Base-by-base conservation (phyloP, 2,329 filamentous ascomycete genomes). In the Penicillium occitanis region DNA sequence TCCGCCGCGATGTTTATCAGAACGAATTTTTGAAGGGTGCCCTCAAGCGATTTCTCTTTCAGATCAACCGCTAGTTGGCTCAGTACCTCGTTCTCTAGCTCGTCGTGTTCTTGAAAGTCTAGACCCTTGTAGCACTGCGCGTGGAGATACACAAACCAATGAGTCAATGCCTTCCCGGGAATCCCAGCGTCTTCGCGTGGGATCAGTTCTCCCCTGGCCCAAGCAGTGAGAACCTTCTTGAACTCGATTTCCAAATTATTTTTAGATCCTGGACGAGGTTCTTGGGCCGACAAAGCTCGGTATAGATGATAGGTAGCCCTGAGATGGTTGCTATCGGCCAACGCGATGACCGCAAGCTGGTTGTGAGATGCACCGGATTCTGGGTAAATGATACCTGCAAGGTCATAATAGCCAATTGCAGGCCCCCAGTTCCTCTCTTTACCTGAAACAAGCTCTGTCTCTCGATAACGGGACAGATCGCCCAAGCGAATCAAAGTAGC, bases 251-350 rank as follows among this genome's bases (percentile, higher is more conserved):
- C 89, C 59, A 99, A 83, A 73, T 98, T 98, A 19, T 83, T 81
- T 66, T 85, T 83, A 2, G 92, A 93, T 55, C 89, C 86, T 0
- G 90, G 89, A 73, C 95, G 89, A 4, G 93, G 92, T 48, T 89
- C 83, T 62, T 88, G 84, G 37, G 92, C 89, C 8, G 89, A 88
- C 70, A 95, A 85, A 17, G 93, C 90, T 69, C 93, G 89, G 75
- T 97, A 95, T 48, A 98, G 87, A 76, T 97, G 89, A 77, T 97
- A 98, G 35, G 96, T 90, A 10, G 92, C 89, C 68, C 92, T 88
- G 61, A 98, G 85, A 75, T 96, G 91, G 70, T 94, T 90, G 66
- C 86, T 86, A 71, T 93, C 77, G 63, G 90, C 89, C 58, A 92
- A 85, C 67, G 90, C 90, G 67, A 98, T 90, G 42, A 98, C 91